phyloP scores from a whole-genome alignment of 805 yeast species.

The Cyberlindnera xishuangbannaensis region DNA sequence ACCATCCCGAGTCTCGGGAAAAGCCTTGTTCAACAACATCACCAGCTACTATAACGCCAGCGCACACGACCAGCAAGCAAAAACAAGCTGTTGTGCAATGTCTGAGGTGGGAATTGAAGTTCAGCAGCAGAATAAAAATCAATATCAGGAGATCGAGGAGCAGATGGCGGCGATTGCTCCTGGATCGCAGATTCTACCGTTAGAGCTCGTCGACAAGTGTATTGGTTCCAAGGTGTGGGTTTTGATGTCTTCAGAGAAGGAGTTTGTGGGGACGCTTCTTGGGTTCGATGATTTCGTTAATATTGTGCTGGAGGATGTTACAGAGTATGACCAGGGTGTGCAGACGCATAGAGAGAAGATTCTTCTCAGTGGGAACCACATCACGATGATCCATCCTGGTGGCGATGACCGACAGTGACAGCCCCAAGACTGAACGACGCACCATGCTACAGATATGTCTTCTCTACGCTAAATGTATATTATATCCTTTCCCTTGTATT shows the following conservation, averaged over 20 bases:
- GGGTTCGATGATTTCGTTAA: conserved; percentile 97
- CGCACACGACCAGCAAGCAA: not conserved
- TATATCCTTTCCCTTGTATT: not conserved
- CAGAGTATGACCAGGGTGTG: conserved; percentile 47
- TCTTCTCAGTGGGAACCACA: conserved; percentile 65
- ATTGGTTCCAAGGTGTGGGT: conserved; percentile 78
- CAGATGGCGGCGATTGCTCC: conserved; percentile 4
- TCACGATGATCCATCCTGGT: conserved; percentile 63
- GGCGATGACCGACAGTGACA: conserved; percentile 31
- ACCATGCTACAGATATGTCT: too few relatives aligned
- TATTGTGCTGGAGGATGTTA: conserved; percentile 78
- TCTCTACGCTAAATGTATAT: not conserved
- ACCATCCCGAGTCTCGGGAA: not conserved
- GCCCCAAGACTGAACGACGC: too few relatives aligned
- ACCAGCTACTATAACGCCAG: not conserved
- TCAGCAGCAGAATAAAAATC: too few relatives aligned
- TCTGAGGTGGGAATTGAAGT: conserved; percentile 4
- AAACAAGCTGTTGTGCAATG: conserved; percentile 1
- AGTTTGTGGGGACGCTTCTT: conserved; percentile 80
- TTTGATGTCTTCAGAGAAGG: conserved; percentile 54
- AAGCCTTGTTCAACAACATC: not conserved
- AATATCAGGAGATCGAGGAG: too few relatives aligned
- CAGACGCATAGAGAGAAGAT: conserved; percentile 48
- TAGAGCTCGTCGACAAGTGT: conserved; percentile 83
- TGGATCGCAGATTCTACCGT: conserved; percentile 40